A percentile compares a stretch with the other conserved stretches of the same genome.
Conservation (phyloP, 345 rosid genomes). For the Euphorbia lathyris region DNA sequence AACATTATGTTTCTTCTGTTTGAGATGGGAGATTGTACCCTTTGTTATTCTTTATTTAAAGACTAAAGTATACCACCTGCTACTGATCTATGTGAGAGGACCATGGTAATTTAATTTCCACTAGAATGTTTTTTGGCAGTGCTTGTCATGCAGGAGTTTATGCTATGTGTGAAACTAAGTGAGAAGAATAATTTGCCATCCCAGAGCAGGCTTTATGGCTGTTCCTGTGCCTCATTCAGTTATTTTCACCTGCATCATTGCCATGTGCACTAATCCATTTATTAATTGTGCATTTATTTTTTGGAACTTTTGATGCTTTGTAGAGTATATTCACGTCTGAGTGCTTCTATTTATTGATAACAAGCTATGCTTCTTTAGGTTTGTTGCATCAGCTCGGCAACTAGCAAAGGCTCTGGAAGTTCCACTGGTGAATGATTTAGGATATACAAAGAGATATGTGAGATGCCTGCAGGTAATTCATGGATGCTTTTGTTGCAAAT, state of each 20-base stretch:
- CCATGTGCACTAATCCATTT: background rate
- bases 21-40: background rate
- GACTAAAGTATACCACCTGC: background rate
- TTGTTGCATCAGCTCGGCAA: constrained; percentile 96
- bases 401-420: constrained; percentile 96
- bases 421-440: constrained; percentile 96
- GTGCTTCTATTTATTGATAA: background rate
- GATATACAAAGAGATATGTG: constrained; percentile 96
- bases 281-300: background rate
- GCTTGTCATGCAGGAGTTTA: too few relatives aligned
- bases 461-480: constrained; percentile 92
- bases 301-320: background rate
- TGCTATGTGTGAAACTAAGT: background rate
- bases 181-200: background rate
- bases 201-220: background rate
- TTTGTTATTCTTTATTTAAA: background rate
- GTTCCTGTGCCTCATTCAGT: background rate
- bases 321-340: background rate
- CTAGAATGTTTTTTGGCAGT: background rate
- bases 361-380: constrained; percentile 44
- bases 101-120: background rate
- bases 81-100: background rate
- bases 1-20: background rate
- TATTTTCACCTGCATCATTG: background rate
- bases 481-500: constrained; percentile 1